Evolutionary conservation across 2,329 filamentous ascomycete genomes (phyloP).

Genomic region (Huntiella decipiens): DNA sequence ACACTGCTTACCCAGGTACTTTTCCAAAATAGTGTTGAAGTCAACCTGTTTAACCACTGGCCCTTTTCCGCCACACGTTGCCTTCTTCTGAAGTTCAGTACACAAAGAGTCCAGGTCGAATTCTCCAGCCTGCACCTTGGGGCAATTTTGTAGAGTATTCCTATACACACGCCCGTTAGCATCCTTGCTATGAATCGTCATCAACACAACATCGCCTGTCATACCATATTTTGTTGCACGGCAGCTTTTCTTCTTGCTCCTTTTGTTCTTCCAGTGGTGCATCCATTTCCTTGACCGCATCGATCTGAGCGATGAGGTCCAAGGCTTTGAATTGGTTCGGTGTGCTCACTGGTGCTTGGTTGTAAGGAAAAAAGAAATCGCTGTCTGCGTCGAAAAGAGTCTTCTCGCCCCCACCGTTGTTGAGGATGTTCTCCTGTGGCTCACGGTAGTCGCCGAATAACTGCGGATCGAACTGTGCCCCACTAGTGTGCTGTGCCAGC

Average conservation of each 20-base stretch:
- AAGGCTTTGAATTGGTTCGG: conserved; percentile 1
- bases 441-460: conserved; percentile 88
- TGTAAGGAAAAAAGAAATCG: conserved; percentile 69
- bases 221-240: conserved; percentile 11
- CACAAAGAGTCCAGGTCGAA: conserved; percentile 89
- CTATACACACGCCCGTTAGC: conserved; percentile 19
- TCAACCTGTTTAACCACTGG: conserved; percentile 79
- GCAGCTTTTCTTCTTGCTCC: neutral
- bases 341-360: conserved; percentile 28
- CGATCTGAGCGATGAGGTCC: conserved; percentile 7
- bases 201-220: neutral
- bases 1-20: conserved; percentile 33
- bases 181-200: neutral
- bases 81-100: conserved; percentile 83
- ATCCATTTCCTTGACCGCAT: conserved; percentile 37
- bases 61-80: conserved; percentile 79
- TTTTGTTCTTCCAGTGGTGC: conserved; percentile 41
- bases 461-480: conserved; percentile 65
- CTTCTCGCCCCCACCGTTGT: conserved; percentile 19
- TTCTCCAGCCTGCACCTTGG: conserved; percentile 73
- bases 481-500: conserved; percentile 62
- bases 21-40: conserved; percentile 60
- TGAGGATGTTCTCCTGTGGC: conserved; percentile 61
- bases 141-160: conserved; percentile 76
- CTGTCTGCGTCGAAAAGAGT: conserved; percentile 47